Evolutionary conservation across 306 rosid genomes (phyloP).

Genomic region (Mimosa bimucronata): DNA sequence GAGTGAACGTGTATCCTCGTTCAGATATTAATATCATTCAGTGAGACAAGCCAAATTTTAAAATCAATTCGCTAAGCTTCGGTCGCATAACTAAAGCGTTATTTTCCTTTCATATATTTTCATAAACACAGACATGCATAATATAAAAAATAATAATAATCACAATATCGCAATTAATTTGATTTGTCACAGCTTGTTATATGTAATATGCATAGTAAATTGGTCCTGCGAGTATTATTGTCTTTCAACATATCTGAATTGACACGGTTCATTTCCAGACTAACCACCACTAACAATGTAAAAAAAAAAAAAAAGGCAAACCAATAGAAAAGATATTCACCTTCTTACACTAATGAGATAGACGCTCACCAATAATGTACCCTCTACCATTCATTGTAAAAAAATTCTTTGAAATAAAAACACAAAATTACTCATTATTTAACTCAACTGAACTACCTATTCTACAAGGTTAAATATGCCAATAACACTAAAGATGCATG

Average conservation of each 20-base stretch:
- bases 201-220: neutral
- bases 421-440: slow-evolving; percentile 19
- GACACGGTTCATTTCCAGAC: too few species aligned
- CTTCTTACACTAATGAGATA: slow-evolving; percentile 21
- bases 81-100: neutral
- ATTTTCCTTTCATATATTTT: neutral
- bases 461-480: slow-evolving; percentile 21
- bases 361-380: slow-evolving; percentile 9
- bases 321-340: slow-evolving; percentile 26
- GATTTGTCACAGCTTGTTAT: neutral
- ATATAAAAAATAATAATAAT: neutral
- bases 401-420: slow-evolving; percentile 18
- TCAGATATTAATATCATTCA: neutral
- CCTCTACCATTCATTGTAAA: slow-evolving; percentile 28
- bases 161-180: neutral
- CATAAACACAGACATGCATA: neutral
- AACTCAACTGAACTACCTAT: slow-evolving; percentile 29
- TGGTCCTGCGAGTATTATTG: neutral
- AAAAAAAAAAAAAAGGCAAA: neutral
- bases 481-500: slow-evolving; percentile 26
- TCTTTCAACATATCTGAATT: too few species aligned
- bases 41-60: neutral
- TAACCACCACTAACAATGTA: too few species aligned
- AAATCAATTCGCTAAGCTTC: neutral
- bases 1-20: neutral